A percentile compares a stretch with the other conserved stretches of the same genome.
Conservation (phyloP, 75 land plant genomes). For the Pinus tabuliformis region DNA sequence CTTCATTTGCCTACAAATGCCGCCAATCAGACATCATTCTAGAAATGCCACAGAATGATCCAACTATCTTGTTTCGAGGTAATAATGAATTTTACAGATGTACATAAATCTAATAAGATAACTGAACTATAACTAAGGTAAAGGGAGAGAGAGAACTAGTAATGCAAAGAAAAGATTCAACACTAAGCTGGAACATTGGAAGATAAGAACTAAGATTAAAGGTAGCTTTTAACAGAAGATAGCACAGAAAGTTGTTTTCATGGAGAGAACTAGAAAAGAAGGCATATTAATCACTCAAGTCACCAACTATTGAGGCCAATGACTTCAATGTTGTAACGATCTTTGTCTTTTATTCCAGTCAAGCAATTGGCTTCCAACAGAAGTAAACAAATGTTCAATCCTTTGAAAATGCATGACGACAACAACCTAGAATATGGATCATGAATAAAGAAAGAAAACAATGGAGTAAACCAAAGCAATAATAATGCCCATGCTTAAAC, state of each 20-base stretch:
- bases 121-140: background rate
- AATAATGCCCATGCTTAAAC: no score
- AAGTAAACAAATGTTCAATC: no score
- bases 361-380: no score
- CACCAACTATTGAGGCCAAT: no score
- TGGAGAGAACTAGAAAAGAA: background rate
- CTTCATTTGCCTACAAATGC: slow-evolving; percentile 7
- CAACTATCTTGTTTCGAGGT: background rate
- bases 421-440: no score
- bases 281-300: background rate
- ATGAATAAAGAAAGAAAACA: no score
- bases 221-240: background rate
- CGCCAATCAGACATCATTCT: background rate
- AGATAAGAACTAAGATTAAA: background rate
- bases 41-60: background rate
- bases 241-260: background rate
- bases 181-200: background rate
- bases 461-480: no score
- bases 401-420: no score
- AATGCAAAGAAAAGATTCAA: background rate
- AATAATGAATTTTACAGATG: background rate
- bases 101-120: background rate
- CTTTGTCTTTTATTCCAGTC: no score
- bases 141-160: background rate
- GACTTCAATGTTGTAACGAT: no score